Conservation (phyloP, 2,329 filamentous ascomycete genomes). For the Neofusicoccum parvum region DNA sequence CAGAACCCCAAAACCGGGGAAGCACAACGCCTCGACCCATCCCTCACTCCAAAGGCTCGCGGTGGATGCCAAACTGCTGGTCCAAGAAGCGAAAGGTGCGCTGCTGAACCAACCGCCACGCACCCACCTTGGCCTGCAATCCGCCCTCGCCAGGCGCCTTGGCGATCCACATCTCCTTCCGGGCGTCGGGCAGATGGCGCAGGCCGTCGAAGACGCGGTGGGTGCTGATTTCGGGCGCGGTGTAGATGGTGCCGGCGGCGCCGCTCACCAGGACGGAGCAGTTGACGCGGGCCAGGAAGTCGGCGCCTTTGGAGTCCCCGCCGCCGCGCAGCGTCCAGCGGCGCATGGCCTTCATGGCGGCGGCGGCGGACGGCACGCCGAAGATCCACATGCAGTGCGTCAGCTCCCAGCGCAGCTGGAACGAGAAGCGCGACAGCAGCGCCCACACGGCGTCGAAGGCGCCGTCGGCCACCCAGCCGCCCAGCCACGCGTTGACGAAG, state of each 20-base stretch:
- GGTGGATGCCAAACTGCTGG: neutral
- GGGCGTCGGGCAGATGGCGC: neutral
- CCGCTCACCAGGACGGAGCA: slow-evolving; percentile 52
- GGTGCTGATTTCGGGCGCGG: slow-evolving; percentile 47
- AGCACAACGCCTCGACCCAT: too few relatives aligned
- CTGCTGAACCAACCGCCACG: neutral
- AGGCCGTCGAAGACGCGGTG: slow-evolving; percentile 26
- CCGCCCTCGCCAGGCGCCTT: neutral
- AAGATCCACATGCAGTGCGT: neutral
- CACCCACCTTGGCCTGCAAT: neutral
- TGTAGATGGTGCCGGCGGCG: slow-evolving; percentile 46
- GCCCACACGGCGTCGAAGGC: neutral
- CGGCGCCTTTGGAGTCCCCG: neutral
- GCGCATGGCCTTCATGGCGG: neutral
- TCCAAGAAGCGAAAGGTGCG: neutral
- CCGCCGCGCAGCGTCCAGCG: neutral
- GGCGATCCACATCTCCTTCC: neutral
- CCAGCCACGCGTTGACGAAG: neutral
- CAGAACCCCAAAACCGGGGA: too few relatives aligned
- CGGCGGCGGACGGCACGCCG: neutral
- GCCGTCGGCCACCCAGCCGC: neutral
- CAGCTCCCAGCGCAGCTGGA: neutral
- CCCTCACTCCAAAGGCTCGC: too few relatives aligned
- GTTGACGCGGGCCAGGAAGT: slow-evolving; percentile 47
- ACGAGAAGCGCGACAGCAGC: neutral